Evolutionary conservation across 352 stramenopile species (phyloP).

Genomic region (Phytophthora podocarpi): DNA sequence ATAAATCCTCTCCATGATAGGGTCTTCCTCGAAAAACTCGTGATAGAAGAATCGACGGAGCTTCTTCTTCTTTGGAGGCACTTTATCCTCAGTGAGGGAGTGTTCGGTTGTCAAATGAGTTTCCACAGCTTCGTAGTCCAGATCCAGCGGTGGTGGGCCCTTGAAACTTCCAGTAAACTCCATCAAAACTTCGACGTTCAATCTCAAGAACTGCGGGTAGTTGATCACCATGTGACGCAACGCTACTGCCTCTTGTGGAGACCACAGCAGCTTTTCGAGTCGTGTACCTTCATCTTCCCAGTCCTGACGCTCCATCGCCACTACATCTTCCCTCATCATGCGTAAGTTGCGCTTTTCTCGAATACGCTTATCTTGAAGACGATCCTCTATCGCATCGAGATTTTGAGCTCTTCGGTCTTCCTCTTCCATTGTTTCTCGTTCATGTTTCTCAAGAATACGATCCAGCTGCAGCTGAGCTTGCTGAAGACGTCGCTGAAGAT

Average conservation of each 20-base stretch:
- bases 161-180: slow-evolving; percentile 31
- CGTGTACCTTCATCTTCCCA: slow-evolving; percentile 53
- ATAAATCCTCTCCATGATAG: slow-evolving; percentile 38
- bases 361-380: slow-evolving; percentile 37
- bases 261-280: slow-evolving; percentile 60
- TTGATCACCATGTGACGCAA: slow-evolving; percentile 33
- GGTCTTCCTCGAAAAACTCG: slow-evolving; percentile 72
- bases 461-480: slow-evolving; percentile 36
- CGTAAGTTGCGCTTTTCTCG: slow-evolving; percentile 41
- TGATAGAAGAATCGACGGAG: slow-evolving; percentile 72
- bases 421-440: slow-evolving; percentile 50
- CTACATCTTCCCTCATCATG: slow-evolving; percentile 72
- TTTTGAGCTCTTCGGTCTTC: slow-evolving; percentile 39
- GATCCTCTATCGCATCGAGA: slow-evolving; percentile 10
- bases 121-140: slow-evolving; percentile 62
- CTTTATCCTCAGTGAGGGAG: slow-evolving; percentile 34
- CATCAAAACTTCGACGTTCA: slow-evolving; percentile 53
- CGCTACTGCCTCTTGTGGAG: slow-evolving; percentile 36
- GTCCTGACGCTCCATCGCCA: slow-evolving; percentile 49
- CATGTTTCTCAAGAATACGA: slow-evolving; percentile 44
- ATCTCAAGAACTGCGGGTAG: slow-evolving; percentile 40
- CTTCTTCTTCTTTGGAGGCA: slow-evolving; percentile 51
- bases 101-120: slow-evolving; percentile 35
- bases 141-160: slow-evolving; percentile 42
- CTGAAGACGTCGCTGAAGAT: slow-evolving; percentile 46